These are phyloP conservation scores for Lanmaoa pseudosensibilis DNA, from an alignment of 768 basidiomycete genomes.

Conservation along the genomic window DNA sequence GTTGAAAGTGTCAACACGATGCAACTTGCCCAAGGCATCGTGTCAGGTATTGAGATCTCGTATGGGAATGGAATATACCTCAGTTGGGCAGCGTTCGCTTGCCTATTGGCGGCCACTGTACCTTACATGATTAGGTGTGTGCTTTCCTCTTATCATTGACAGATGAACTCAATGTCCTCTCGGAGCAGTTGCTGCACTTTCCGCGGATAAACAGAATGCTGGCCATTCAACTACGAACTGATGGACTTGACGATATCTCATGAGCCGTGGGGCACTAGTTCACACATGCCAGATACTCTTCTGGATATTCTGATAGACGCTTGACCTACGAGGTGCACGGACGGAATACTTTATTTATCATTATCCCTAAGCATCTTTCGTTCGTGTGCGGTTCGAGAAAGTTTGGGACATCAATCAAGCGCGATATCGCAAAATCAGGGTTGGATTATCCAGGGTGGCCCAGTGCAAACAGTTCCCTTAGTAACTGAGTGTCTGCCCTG, in stretches of 20 bases:
- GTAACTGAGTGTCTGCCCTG: neutral
- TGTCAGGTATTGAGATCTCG: conserved; percentile 64
- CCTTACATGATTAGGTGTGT: conserved; percentile 79
- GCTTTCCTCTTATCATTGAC: neutral
- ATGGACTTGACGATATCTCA: conserved; percentile 21
- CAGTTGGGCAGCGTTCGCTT: conserved; percentile 74
- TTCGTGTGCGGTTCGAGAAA: neutral
- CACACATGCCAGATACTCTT: conserved; percentile 1
- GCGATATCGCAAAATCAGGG: neutral
- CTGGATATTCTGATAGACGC: conserved; percentile 2
- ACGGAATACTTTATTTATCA: conserved; percentile 25
- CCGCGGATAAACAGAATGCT: conserved; percentile 53
- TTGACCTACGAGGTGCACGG: conserved; percentile 9
- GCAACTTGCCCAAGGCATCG: conserved; percentile 40
- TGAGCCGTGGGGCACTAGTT: conserved; percentile 4
- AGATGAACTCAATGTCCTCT: neutral
- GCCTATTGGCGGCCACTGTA: conserved; percentile 60
- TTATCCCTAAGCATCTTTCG: conserved; percentile 13
- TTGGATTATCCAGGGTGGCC: neutral
- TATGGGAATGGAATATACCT: conserved; percentile 63
- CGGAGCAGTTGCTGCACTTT: conserved; percentile 73
- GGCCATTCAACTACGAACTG: conserved; percentile 23
- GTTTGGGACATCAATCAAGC: neutral
- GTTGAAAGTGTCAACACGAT: conserved; percentile 57
- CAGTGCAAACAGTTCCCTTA: neutral